phyloP scores from a whole-genome alignment of 2,329 filamentous ascomycete genomes.

The Xylaria sp. region DNA sequence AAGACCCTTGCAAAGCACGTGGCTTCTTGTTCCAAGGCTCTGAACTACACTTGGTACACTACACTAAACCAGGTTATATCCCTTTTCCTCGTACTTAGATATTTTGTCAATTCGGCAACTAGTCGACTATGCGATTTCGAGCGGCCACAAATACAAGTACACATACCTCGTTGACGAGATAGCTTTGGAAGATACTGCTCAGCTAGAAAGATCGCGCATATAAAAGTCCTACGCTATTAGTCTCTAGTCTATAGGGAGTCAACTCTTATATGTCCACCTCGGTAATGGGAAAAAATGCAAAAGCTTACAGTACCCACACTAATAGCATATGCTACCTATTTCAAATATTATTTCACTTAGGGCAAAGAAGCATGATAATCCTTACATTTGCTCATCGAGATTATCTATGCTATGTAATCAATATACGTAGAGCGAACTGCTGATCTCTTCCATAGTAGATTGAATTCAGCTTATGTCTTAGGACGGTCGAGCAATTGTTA shows the following conservation, averaged over 20 bases:
- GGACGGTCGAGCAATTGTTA: too few relatives aligned
- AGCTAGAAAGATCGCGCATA: background rate
- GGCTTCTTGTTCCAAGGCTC: background rate
- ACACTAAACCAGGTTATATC: background rate
- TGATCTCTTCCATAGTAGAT: background rate
- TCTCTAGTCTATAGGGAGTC: background rate
- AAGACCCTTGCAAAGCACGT: conserved; percentile 31
- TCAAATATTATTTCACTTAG: background rate
- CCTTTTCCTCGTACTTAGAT: background rate
- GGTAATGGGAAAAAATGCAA: background rate
- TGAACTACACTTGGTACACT: background rate
- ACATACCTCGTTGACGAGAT: background rate
- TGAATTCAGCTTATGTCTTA: background rate
- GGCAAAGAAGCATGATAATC: background rate
- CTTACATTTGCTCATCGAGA: background rate
- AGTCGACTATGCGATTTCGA: background rate
- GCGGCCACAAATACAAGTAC: background rate
- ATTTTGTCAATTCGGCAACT: background rate
- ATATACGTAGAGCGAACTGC: background rate
- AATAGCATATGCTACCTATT: background rate
- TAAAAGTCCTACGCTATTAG: background rate
- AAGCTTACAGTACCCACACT: background rate
- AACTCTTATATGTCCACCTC: background rate
- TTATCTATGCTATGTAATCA: background rate
- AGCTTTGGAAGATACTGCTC: background rate